Conservation (phyloP, 495 filamentous ascomycete species). For the Penicillium cinerascens region DNA sequence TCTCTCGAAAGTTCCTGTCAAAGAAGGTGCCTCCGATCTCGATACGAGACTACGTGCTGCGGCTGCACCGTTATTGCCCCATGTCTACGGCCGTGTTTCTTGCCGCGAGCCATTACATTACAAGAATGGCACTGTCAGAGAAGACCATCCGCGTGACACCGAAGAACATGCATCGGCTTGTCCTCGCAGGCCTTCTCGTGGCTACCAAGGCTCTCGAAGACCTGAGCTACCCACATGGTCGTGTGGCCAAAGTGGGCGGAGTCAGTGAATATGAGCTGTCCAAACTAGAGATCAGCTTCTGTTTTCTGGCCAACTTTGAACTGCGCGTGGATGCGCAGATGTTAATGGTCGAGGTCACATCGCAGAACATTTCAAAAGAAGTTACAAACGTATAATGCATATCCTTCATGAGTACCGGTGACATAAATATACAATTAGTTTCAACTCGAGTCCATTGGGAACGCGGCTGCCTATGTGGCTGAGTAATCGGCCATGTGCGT, state of each 20-base stretch:
- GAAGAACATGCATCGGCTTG: slow-evolving; percentile 80
- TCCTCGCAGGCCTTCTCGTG: slow-evolving; percentile 78
- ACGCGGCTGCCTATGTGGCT: slow-evolving; percentile 18
- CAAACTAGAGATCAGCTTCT: slow-evolving; percentile 85
- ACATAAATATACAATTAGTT: too few species aligned
- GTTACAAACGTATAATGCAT: not conserved
- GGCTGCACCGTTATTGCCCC: slow-evolving; percentile 86
- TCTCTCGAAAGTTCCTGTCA: slow-evolving; percentile 88
- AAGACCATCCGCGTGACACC: slow-evolving; percentile 68
- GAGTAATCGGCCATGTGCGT: slow-evolving; percentile 12
- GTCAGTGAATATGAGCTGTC: slow-evolving; percentile 76
- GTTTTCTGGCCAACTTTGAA: slow-evolving; percentile 79
- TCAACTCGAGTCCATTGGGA: not conserved
- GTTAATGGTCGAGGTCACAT: slow-evolving; percentile 44
- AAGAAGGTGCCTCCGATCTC: slow-evolving; percentile 77
- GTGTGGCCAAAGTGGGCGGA: slow-evolving; percentile 85
- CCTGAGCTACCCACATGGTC: slow-evolving; percentile 74
- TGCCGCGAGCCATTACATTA: slow-evolving; percentile 88
- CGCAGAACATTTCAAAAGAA: not conserved
- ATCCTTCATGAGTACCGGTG: too few species aligned
- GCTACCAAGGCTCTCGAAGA: slow-evolving; percentile 94
- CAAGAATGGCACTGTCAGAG: slow-evolving; percentile 71
- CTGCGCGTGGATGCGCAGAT: slow-evolving; percentile 64
- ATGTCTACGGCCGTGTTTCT: slow-evolving; percentile 96
- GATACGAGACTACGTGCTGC: slow-evolving; percentile 78